These are phyloP conservation scores for Globisporangium paroecandrum DNA, from an alignment of 352 stramenopile genomes.

Conservation along the genomic window DNA sequence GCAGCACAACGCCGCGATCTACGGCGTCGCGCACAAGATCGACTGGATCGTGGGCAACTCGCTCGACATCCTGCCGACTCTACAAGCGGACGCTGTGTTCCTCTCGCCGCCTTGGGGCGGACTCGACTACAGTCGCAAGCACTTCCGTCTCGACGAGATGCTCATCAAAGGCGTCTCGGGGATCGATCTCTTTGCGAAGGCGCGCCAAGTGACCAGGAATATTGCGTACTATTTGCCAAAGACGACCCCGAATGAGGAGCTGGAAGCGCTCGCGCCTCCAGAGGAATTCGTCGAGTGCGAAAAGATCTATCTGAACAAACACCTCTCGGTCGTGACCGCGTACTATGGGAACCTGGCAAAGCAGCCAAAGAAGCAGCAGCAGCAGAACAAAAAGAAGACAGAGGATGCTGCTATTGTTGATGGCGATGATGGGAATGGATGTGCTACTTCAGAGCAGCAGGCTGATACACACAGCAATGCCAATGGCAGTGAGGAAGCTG, in stretches of 20 bases:
- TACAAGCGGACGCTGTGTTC: slow-evolving; percentile 88
- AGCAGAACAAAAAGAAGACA: too few species aligned
- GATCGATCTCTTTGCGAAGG: slow-evolving; percentile 58
- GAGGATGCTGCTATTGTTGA: too few species aligned
- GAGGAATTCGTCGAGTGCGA: slow-evolving; percentile 68
- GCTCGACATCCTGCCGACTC: slow-evolving; percentile 63
- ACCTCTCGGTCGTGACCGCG: slow-evolving; percentile 77
- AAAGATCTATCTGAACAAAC: slow-evolving; percentile 73
- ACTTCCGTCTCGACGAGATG: slow-evolving; percentile 67
- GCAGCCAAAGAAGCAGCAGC: not conserved
- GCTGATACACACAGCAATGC: too few species aligned
- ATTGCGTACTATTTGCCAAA: slow-evolving; percentile 83
- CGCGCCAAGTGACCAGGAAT: slow-evolving; percentile 57
- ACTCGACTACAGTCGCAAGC: slow-evolving; percentile 63
- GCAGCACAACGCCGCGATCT: slow-evolving; percentile 88
- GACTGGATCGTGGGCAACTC: slow-evolving; percentile 91
- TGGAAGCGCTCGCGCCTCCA: slow-evolving; percentile 42
- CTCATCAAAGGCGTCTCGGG: slow-evolving; percentile 55
- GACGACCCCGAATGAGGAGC: slow-evolving; percentile 47
- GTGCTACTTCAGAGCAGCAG: too few species aligned
- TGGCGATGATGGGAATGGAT: too few species aligned
- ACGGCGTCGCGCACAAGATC: slow-evolving; percentile 88
- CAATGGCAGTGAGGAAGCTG: too few species aligned
- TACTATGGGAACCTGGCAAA: slow-evolving; percentile 71
- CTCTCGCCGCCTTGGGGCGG: slow-evolving; percentile 90